Evolutionary conservation across 805 yeast genomes (phyloP), one percentile per base, ranked within the genome.

Genomic region (Torulaspora franciscae): DNA sequence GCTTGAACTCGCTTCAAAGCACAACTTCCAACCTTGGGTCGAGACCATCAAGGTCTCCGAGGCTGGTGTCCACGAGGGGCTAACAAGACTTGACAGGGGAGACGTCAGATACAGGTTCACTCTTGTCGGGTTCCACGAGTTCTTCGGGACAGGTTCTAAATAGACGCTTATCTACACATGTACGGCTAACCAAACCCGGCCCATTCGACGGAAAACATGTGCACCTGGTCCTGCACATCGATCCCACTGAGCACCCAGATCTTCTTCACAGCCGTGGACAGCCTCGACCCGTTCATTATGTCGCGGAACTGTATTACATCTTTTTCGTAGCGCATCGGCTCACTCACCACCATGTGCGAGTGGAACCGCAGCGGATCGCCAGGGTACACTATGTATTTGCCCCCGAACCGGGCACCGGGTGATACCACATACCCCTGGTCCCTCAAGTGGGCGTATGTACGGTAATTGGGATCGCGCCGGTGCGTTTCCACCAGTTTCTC

Each of bases 361-460:
- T 91, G 99, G 58, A 79, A 93, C 37, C 93, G 65, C 43, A 91
- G 68, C 6, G 98, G 95, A 61, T 91, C 99, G 1, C 97, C 98
- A 0, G 97, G 98, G 52, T 91, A 91, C 1, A 90, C 89, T 46
- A 93, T 77, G 57, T 79, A 89, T 43, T 80, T 80, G 4, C 96
- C 95, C 2, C 99, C 99, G 64, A 90, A 91, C 46, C 95, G 74
- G 26, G 89, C 68, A 0, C 99, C 99, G 0, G 98, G 96, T 26
- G 88, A 73, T 13, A 85, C 53, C 46, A 69, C 77, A 61, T 72
- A 83, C 1, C 77, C 80, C 10, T 60, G 57, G 6, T 58, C 53
- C 45, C 46, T 50, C 37, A 57, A 40, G 7, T 47, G 56, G 40
- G 62, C 62, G 57, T 67, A 82, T 22, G 73, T 58, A 6, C 51